Evolutionary conservation across 192 early-diverging fungal species (phyloP).

Genomic region (Backusella sp.): DNA sequence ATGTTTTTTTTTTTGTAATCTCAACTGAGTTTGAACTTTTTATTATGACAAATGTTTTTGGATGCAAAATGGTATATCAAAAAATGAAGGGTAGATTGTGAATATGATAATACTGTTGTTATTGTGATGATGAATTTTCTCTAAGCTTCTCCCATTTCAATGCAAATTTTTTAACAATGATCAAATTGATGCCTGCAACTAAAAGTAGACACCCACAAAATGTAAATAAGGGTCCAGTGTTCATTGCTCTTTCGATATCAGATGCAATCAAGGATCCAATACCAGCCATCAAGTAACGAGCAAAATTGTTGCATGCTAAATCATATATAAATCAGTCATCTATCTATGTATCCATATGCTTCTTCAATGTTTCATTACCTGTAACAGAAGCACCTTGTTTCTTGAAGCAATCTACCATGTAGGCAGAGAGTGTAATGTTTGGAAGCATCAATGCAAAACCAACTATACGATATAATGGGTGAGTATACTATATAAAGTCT

Average conservation of each 20-base stretch:
- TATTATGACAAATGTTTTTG: neutral
- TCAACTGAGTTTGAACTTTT: neutral
- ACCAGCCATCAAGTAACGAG: slow-evolving; percentile 30
- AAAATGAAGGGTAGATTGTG: neutral
- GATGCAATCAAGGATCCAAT: slow-evolving; percentile 37
- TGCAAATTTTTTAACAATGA: neutral
- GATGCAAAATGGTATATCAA: neutral
- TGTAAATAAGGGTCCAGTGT: slow-evolving; percentile 33
- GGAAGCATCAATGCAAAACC: slow-evolving; percentile 30
- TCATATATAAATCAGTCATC: neutral
- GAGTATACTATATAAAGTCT: neutral
- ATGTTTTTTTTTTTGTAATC: neutral
- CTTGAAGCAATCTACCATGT: slow-evolving; percentile 37
- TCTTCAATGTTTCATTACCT: slow-evolving; percentile 10
- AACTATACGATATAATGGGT: slow-evolving; percentile 10
- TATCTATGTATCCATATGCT: neutral
- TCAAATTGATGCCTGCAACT: neutral
- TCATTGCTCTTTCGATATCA: slow-evolving; percentile 19
- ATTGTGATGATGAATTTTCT: neutral
- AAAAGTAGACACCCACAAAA: slow-evolving; percentile 8
- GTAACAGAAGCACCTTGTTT: slow-evolving; percentile 32
- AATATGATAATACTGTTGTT: neutral
- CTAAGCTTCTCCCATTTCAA: slow-evolving; percentile 11
- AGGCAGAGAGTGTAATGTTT: slow-evolving; percentile 30
- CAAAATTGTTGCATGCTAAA: slow-evolving; percentile 35